phyloP scores from a whole-genome alignment of 2,329 filamentous ascomycete genomes.

The Aspergillus tubingensis region DNA sequence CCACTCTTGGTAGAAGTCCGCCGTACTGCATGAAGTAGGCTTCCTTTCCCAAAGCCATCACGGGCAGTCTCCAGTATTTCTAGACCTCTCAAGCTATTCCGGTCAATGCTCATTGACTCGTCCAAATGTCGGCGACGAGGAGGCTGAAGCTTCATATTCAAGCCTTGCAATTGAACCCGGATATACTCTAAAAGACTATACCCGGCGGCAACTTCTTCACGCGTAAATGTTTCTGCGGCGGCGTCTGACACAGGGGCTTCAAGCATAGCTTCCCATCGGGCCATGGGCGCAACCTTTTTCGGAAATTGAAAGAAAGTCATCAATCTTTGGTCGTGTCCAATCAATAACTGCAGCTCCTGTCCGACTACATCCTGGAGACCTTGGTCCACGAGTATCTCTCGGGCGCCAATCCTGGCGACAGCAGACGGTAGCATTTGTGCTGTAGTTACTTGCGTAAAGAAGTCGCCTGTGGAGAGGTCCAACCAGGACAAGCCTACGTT shows the following conservation, averaged over 20 bases:
- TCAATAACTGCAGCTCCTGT: slow-evolving; percentile 64
- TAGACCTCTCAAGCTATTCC: slow-evolving; percentile 82
- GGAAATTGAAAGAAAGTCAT: slow-evolving; percentile 68
- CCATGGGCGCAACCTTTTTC: slow-evolving; percentile 50
- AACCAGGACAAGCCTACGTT: slow-evolving; percentile 84
- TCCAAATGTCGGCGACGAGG: slow-evolving; percentile 73
- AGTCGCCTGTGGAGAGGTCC: slow-evolving; percentile 91
- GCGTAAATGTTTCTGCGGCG: slow-evolving; percentile 60
- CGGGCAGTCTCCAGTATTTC: slow-evolving; percentile 86
- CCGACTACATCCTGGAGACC: slow-evolving; percentile 59
- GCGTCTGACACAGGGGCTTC: slow-evolving; percentile 67
- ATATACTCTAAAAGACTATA: slow-evolving; percentile 84
- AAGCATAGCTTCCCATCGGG: slow-evolving; percentile 74
- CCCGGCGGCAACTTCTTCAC: slow-evolving; percentile 73
- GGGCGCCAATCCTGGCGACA: slow-evolving; percentile 77
- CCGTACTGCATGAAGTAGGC: slow-evolving; percentile 84
- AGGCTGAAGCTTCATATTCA: slow-evolving; percentile 78
- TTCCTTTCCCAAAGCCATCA: slow-evolving; percentile 77
- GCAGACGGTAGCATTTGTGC: slow-evolving; percentile 73
- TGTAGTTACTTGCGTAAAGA: slow-evolving; percentile 78
- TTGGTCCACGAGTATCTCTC: slow-evolving; percentile 79
- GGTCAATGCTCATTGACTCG: slow-evolving; percentile 87
- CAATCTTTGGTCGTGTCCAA: slow-evolving; percentile 73
- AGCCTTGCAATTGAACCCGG: slow-evolving; percentile 72
- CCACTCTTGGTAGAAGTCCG: slow-evolving; percentile 91